These are phyloP conservation scores for Pinus albicaulis DNA, from an alignment of 75 land plant genomes.

Conservation along the genomic window DNA sequence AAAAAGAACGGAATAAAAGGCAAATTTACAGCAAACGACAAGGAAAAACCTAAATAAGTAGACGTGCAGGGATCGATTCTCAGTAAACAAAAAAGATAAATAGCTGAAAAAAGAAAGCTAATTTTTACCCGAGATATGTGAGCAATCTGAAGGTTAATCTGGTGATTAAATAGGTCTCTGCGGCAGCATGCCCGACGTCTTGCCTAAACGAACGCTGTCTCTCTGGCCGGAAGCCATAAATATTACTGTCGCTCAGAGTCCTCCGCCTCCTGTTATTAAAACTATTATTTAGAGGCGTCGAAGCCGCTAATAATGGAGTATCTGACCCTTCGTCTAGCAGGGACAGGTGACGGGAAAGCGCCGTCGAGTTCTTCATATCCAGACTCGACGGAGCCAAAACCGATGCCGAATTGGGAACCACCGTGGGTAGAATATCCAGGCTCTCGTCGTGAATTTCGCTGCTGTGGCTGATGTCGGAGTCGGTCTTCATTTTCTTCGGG, in stretches of 20 bases:
- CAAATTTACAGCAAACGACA: background rate
- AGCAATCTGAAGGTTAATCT: slow-evolving; percentile 63
- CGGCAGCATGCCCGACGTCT: slow-evolving; percentile 70
- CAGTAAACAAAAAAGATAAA: background rate
- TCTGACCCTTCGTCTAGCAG: background rate
- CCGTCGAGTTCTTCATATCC: background rate
- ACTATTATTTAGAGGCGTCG: background rate
- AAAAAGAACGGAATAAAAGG: background rate
- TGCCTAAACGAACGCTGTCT: slow-evolving; percentile 39
- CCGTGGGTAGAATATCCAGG: too few relatives aligned
- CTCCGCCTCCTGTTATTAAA: slow-evolving; percentile 10
- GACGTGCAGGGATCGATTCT: background rate
- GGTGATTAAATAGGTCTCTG: slow-evolving; percentile 78
- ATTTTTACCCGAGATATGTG: slow-evolving; percentile 69
- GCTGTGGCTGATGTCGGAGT: background rate
- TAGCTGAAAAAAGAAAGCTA: background rate
- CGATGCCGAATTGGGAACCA: background rate
- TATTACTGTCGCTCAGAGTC: slow-evolving; percentile 7
- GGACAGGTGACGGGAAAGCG: slow-evolving; percentile 6
- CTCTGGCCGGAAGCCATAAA: background rate
- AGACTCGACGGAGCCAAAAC: background rate
- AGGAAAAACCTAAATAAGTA: background rate
- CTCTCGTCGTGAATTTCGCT: background rate
- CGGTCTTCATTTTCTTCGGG: background rate
- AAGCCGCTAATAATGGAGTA: background rate